Evolutionary conservation across 768 basidiomycete species (phyloP), one percentile per base, ranked within the genome.

Genomic region (Leccinum fibrillosum): DNA sequence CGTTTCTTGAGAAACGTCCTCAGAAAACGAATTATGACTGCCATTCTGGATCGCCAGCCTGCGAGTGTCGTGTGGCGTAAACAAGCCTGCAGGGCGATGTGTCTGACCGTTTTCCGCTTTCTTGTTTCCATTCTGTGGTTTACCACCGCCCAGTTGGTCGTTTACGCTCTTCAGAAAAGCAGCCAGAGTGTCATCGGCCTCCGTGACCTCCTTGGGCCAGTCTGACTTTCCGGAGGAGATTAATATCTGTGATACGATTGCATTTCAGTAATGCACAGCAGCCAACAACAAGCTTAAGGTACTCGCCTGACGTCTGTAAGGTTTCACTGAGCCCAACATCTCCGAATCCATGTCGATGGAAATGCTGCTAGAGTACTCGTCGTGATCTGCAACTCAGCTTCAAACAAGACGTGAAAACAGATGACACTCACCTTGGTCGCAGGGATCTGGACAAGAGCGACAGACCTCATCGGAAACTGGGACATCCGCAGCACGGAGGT

Each of bases 141-240:
- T 77, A 35, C 58, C 62, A 44, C 58, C 51, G 25, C 57, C 34
- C 12, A 51, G 25, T 30, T 56, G 61, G 23, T 69, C 60, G 48
- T 69, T 67, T 56, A 65, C 60, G 50, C 61, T 47, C 53, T 54
- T 57, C 64, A 88, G 66, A 74, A 82, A 73, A 59, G 84, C 80
- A 6, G 94, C 90, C 25, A 98, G 83, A 5, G 88, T 85, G 50
- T 80, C 82, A 25, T 80, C 75, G 26, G 83, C 88, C 57, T 86
- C 82, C 2, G 89, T 88, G 58, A 98, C 84, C 45, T 94, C 86
- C 44, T 79, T 78, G 39, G 85, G 82, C 95, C 95, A 98, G 75
- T 98, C 93, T 19, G 85, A 79, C 73, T 90, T 86, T 6, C 93
- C 93, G 0, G 94, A 96, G 1, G 92, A 94, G 54, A 98, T 90